Evolutionary conservation across 768 basidiomycete genomes (phyloP).

Genomic region (Pulveroboletus frians): DNA sequence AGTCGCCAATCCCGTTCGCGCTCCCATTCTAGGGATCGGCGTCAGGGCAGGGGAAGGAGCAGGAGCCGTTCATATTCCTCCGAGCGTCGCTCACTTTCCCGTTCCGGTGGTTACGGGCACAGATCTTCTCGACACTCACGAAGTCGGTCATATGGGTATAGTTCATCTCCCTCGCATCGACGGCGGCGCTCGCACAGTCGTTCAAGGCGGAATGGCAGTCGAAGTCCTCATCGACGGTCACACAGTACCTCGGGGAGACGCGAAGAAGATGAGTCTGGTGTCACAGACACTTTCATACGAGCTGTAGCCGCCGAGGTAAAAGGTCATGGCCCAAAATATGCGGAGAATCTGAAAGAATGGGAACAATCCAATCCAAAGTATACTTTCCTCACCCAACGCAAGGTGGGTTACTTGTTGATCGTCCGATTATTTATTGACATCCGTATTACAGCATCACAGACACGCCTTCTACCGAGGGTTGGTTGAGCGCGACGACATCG

Average conservation of each 20-base stretch:
- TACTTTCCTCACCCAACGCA: conserved; percentile 59
- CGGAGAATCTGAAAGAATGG: conserved; percentile 63
- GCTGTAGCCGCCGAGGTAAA: conserved; percentile 83
- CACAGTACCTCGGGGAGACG: conserved; percentile 28
- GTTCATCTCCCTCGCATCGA: conserved; percentile 35
- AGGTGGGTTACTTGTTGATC: conserved; percentile 36
- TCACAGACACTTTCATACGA: conserved; percentile 80
- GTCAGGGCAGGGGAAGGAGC: conserved; percentile 20
- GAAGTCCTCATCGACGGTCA: conserved; percentile 46
- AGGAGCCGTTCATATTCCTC: conserved; percentile 25
- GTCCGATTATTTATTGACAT: conserved; percentile 2
- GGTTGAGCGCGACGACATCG: conserved; percentile 47
- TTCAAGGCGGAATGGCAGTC: conserved; percentile 38
- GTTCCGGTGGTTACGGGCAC: conserved; percentile 29
- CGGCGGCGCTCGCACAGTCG: conserved; percentile 47
- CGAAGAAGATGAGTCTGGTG: conserved; percentile 52
- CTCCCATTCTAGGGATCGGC: conserved; percentile 32
- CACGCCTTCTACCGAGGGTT: conserved; percentile 69
- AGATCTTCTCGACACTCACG: conserved; percentile 20
- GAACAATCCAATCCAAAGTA: conserved; percentile 83
- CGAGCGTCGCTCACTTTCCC: conserved; percentile 27
- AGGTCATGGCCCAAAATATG: conserved; percentile 74
- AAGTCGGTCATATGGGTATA: conserved; percentile 27
- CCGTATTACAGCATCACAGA: conserved; percentile 52
- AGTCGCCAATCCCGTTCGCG: conserved; percentile 30